A percentile compares a stretch with the other conserved stretches of the same genome.
phyloP scores from a whole-genome alignment of 129 eudicot species.

The Artemisia annua region DNA sequence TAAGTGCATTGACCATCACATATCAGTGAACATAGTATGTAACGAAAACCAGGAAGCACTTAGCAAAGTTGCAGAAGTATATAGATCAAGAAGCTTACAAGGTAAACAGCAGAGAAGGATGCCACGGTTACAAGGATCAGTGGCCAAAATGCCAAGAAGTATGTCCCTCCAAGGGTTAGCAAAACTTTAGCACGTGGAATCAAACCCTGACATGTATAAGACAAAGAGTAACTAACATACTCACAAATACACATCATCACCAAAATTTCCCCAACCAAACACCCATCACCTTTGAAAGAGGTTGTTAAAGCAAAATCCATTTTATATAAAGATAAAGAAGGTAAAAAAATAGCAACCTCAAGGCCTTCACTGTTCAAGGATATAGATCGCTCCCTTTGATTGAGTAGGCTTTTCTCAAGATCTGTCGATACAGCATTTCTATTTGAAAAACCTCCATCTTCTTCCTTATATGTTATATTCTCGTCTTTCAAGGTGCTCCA shows the following conservation, averaged over 20 bases:
- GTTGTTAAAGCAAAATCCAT: not conserved
- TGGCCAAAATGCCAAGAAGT: slow-evolving; percentile 86
- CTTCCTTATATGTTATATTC: slow-evolving; percentile 56
- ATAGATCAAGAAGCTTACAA: slow-evolving; percentile 51
- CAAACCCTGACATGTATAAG: slow-evolving; percentile 62
- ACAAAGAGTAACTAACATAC: slow-evolving; percentile 10
- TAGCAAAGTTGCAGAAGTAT: not conserved
- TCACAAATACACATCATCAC: no score
- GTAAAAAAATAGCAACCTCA: slow-evolving; percentile 53
- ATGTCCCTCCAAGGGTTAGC: slow-evolving; percentile 88
- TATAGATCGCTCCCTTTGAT: slow-evolving; percentile 86
- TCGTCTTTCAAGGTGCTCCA: slow-evolving; percentile 48
- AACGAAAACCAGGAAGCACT: not conserved
- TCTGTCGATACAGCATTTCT: slow-evolving; percentile 64
- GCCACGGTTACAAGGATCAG: slow-evolving; percentile 72
- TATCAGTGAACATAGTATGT: slow-evolving; percentile 9
- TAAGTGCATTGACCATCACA: slow-evolving; percentile 10
- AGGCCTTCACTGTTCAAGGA: slow-evolving; percentile 96
- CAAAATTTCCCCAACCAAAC: no score
- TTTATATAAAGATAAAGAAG: not conserved
- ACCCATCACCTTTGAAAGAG: no score
- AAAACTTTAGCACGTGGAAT: slow-evolving; percentile 89
- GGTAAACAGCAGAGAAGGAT: slow-evolving; percentile 66
- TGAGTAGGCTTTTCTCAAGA: slow-evolving; percentile 53
- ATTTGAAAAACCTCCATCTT: slow-evolving; percentile 64